Evolutionary conservation across 140 eudicot species (phyloP).

Genomic region (Senecio squalidus): DNA sequence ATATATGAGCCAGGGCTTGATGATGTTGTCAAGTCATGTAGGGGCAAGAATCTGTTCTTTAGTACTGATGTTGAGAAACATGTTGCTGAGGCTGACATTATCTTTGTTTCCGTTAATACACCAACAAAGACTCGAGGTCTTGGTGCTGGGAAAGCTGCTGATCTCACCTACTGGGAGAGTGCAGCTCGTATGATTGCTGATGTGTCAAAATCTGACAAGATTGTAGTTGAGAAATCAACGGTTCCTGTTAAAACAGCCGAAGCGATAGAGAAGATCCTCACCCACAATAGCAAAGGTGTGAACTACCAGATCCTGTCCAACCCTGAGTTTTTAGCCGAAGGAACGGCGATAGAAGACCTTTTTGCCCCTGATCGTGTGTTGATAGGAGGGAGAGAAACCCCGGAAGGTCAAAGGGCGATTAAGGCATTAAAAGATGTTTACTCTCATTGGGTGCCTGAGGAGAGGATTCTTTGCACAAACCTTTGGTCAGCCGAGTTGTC

Average conservation of each 20-base stretch:
- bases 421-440: slow-evolving; percentile 47
- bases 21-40: slow-evolving; percentile 65
- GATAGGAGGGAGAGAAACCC: slow-evolving; percentile 65
- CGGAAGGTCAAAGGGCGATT: slow-evolving; percentile 49
- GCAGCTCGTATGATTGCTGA: slow-evolving; percentile 75
- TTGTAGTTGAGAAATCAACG: slow-evolving; percentile 64
- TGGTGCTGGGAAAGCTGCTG: slow-evolving; percentile 67
- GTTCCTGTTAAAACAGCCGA: slow-evolving; percentile 70
- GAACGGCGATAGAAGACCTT: slow-evolving; percentile 60
- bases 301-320: slow-evolving; percentile 57
- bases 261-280: slow-evolving; percentile 56
- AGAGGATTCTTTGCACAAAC: slow-evolving; percentile 44
- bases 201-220: slow-evolving; percentile 54
- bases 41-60: slow-evolving; percentile 71
- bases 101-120: slow-evolving; percentile 76
- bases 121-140: slow-evolving; percentile 82
- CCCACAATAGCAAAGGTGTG: slow-evolving; percentile 60
- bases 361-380: slow-evolving; percentile 61
- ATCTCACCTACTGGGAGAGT: slow-evolving; percentile 65
- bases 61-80: slow-evolving; percentile 68
- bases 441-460: slow-evolving; percentile 67
- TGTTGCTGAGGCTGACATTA: slow-evolving; percentile 67
- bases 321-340: slow-evolving; percentile 65
- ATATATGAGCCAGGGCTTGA: slow-evolving; percentile 83
- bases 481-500: slow-evolving; percentile 75